phyloP scores from a whole-genome alignment of 352 stramenopile species.

The Phytophthora idaei region DNA sequence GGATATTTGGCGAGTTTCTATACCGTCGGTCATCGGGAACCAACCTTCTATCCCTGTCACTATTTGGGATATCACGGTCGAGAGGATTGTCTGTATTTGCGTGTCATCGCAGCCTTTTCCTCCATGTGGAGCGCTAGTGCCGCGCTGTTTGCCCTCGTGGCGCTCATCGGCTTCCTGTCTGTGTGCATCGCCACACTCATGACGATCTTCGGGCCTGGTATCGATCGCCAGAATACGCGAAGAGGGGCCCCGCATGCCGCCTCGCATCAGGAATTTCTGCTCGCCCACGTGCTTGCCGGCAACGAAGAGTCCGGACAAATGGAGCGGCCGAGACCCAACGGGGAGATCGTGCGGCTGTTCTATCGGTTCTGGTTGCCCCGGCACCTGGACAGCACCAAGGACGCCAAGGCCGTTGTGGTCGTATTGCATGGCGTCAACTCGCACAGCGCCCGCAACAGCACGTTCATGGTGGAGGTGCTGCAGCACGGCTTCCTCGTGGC shows the following conservation, averaged over 20 bases:
- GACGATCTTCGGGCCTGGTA: slow-evolving; percentile 60
- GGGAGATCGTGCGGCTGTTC: slow-evolving; percentile 59
- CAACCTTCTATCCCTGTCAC: no score
- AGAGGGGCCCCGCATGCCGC: slow-evolving; percentile 42
- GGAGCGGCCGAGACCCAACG: slow-evolving; percentile 41
- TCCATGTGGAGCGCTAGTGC: slow-evolving; percentile 27
- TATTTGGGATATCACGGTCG: no score
- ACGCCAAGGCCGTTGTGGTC: slow-evolving; percentile 63
- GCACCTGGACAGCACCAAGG: slow-evolving; percentile 35
- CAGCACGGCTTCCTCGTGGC: slow-evolving; percentile 68
- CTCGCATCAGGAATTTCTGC: slow-evolving; percentile 61
- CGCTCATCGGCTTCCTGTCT: slow-evolving; percentile 21
- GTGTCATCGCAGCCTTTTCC: background rate
- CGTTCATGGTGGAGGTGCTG: slow-evolving; percentile 75
- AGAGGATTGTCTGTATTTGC: background rate
- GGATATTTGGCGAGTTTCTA: no score
- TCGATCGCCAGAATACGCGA: slow-evolving; percentile 56
- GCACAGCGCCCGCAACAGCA: slow-evolving; percentile 79
- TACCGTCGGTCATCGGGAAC: no score
- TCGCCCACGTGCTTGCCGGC: slow-evolving; percentile 47
- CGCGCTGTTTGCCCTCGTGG: slow-evolving; percentile 17
- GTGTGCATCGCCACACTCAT: slow-evolving; percentile 33
- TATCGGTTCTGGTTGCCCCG: slow-evolving; percentile 75
- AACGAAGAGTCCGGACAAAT: slow-evolving; percentile 61
- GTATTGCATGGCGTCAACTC: slow-evolving; percentile 81